Conservation (phyloP, 2,329 filamentous ascomycete species). For the Aureobasidium namibiae region DNA sequence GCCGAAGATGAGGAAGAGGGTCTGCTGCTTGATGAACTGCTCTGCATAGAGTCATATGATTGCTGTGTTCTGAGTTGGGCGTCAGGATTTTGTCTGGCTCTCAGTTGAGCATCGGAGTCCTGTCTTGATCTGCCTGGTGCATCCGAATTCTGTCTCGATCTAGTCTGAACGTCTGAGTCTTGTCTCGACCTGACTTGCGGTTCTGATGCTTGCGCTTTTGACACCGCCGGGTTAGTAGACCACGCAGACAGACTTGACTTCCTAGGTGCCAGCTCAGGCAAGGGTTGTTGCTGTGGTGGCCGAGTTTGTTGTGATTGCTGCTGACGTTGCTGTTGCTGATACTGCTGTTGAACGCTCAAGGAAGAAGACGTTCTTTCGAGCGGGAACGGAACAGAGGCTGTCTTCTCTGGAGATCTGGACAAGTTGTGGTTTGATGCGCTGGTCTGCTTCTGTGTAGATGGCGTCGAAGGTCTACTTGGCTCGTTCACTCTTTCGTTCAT, state of each 20-base stretch:
- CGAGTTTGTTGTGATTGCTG: not conserved
- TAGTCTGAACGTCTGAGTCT: not conserved
- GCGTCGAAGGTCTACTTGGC: not conserved
- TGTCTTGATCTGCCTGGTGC: not conserved
- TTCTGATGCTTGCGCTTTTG: not conserved
- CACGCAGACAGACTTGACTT: not conserved
- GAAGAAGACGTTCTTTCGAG: constrained; percentile 3
- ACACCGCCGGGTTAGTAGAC: not conserved
- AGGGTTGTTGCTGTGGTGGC: constrained; percentile 23
- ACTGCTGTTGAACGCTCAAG: not conserved
- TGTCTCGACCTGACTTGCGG: not conserved
- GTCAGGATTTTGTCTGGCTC: not conserved
- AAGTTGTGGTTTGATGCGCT: not conserved
- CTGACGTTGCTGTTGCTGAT: not conserved
- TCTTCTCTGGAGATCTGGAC: constrained; percentile 1
- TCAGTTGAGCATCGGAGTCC: not conserved
- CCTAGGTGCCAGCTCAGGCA: constrained; percentile 21
- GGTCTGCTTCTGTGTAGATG: constrained; percentile 15
- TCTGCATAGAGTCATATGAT: constrained; percentile 4
- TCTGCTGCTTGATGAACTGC: constrained; percentile 9
- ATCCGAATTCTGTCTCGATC: not conserved
- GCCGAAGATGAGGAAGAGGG: constrained; percentile 23
- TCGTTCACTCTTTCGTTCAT: constrained; percentile 19
- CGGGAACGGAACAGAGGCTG: not conserved
- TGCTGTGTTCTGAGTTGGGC: not conserved